Conservation (phyloP, 1,284 basidiomycete species). For the Schizophyllum amplum region DNA sequence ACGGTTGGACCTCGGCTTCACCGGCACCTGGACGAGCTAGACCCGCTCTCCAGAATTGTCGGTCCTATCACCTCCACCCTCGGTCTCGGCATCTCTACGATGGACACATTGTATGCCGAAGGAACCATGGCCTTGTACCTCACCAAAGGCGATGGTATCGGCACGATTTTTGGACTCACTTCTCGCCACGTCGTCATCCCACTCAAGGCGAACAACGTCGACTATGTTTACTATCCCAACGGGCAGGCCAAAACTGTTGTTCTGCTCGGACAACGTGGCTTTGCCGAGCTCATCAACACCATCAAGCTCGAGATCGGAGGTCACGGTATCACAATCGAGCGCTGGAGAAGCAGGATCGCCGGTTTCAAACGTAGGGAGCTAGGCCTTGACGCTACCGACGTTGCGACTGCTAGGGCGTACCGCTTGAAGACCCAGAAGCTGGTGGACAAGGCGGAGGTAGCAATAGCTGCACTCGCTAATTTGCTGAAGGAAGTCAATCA, state of each 20-base stretch:
- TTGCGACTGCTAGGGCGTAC: conserved; percentile 6
- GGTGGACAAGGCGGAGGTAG: conserved; percentile 11
- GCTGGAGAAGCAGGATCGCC: conserved; percentile 11
- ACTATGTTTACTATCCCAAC: conserved; percentile 10
- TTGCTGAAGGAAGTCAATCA: conserved; percentile 15
- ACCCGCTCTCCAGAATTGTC: conserved; percentile 20
- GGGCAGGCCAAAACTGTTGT: conserved; percentile 17
- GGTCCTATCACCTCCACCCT: conserved; percentile 25
- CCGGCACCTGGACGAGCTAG: conserved; percentile 8
- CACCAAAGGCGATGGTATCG: conserved; percentile 13
- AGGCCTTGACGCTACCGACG: conserved; percentile 6
- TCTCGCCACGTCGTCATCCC: conserved; percentile 3
- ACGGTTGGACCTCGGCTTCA: conserved; percentile 20
- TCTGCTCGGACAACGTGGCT: conserved; percentile 16
- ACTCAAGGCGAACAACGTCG: conserved; percentile 12
- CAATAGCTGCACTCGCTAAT: conserved; percentile 11
- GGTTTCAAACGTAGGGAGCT: background rate
- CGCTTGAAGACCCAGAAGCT: conserved; percentile 12
- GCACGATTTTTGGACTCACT: conserved; percentile 13
- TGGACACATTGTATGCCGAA: conserved; percentile 15
- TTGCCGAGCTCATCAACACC: conserved; percentile 15
- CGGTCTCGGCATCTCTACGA: conserved; percentile 23
- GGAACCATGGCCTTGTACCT: conserved; percentile 29
- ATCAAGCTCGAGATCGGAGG: conserved; percentile 16
- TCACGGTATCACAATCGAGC: conserved; percentile 6